Percentiles rank a stretch among this genome's conserved stretches.
These are phyloP conservation scores for Spinellus fusiger DNA, from an alignment of 192 early-diverging fungal species.

Conservation along the genomic window DNA sequence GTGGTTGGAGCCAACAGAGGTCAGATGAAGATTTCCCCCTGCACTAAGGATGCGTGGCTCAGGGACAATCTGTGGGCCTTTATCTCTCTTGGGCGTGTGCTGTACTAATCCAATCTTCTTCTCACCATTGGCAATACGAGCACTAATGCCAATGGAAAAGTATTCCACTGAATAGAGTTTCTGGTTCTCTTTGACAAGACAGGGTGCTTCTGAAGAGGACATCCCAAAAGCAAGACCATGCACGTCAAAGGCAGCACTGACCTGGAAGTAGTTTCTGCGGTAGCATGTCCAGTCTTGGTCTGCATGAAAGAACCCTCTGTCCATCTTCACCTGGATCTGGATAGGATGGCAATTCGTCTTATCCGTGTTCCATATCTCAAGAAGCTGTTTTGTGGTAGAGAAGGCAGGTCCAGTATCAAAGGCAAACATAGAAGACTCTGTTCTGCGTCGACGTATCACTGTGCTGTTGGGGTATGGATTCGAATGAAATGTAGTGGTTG, in stretches of 20 bases:
- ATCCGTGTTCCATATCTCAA: slow-evolving; percentile 62
- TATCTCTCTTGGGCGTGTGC: slow-evolving; percentile 90
- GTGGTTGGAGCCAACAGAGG: slow-evolving; percentile 39
- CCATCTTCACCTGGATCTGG: slow-evolving; percentile 66
- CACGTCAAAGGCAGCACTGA: slow-evolving; percentile 54
- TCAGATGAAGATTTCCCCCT: slow-evolving; percentile 49
- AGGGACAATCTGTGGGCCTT: slow-evolving; percentile 80
- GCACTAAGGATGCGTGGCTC: slow-evolving; percentile 48
- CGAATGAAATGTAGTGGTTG: slow-evolving; percentile 15
- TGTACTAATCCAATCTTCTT: slow-evolving; percentile 77
- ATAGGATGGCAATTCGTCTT: slow-evolving; percentile 50
- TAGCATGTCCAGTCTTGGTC: slow-evolving; percentile 88
- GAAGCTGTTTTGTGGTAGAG: slow-evolving; percentile 55
- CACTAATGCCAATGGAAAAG: slow-evolving; percentile 74
- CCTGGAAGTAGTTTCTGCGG: slow-evolving; percentile 91
- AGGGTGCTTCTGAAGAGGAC: slow-evolving; percentile 55
- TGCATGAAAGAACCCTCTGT: slow-evolving; percentile 81
- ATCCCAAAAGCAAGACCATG: slow-evolving; percentile 17
- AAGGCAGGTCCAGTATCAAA: slow-evolving; percentile 65
- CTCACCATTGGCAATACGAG: slow-evolving; percentile 60
- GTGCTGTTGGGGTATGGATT: slow-evolving; percentile 17
- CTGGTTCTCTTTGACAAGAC: slow-evolving; percentile 55
- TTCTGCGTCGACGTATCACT: slow-evolving; percentile 32
- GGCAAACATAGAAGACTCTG: slow-evolving; percentile 35
- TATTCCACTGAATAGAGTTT: slow-evolving; percentile 26